Conservation (phyloP, 257 asterid species). For the Lithospermum erythrorhizon region DNA sequence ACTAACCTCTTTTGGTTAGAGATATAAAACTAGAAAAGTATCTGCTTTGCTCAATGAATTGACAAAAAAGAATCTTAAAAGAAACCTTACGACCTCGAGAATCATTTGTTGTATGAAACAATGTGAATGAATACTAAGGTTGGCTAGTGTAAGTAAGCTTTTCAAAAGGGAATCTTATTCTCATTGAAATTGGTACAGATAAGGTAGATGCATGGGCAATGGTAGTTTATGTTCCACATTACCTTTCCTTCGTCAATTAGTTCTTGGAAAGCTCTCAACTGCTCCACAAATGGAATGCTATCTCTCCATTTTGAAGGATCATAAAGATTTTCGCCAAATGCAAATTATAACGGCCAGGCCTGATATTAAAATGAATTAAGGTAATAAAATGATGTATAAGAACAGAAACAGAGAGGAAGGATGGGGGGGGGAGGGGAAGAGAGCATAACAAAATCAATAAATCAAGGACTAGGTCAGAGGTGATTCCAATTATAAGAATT, state of each 20-base stretch:
- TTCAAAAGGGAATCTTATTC: neutral
- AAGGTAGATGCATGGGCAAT: neutral
- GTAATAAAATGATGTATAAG: slow-evolving; percentile 2
- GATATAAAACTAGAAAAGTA: neutral
- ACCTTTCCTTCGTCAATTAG: slow-evolving; percentile 90
- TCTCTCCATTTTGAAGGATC: slow-evolving; percentile 78
- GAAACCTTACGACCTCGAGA: neutral
- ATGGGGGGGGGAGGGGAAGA: neutral
- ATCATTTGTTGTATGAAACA: too few relatives aligned
- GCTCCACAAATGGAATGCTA: slow-evolving; percentile 66
- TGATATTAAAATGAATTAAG: slow-evolving; percentile 22
- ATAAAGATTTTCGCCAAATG: slow-evolving; percentile 64
- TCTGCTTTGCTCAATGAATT: neutral
- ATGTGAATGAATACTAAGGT: too few relatives aligned
- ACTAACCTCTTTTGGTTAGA: too few relatives aligned
- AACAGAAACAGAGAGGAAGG: neutral
- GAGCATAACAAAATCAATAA: neutral
- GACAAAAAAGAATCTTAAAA: neutral
- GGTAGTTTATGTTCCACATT: neutral
- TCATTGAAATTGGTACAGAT: neutral
- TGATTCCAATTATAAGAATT: neutral
- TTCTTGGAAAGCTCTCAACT: slow-evolving; percentile 71
- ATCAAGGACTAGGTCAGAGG: neutral
- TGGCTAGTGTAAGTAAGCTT: too few relatives aligned
- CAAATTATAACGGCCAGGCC: slow-evolving; percentile 91